Conservation (phyloP, 805 yeast genomes). For the Torulaspora delbrueckii region DNA sequence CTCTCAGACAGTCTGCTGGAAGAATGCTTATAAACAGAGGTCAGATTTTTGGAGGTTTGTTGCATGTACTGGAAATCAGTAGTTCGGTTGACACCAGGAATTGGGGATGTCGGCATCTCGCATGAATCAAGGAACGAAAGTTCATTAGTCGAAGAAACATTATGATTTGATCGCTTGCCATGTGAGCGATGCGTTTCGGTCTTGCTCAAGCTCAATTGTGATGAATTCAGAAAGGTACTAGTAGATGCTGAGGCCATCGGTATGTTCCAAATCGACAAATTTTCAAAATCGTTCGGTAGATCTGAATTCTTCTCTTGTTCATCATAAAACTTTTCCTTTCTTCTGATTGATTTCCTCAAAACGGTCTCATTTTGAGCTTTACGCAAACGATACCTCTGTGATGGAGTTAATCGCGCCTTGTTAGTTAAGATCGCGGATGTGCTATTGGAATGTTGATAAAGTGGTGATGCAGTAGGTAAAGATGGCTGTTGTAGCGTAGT, state of each 20-base stretch:
- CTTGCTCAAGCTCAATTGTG: constrained; percentile 3
- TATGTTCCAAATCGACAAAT: constrained; percentile 46
- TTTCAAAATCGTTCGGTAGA: constrained; percentile 36
- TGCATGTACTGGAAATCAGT: constrained; percentile 33
- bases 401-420: constrained; percentile 36
- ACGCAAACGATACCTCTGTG: constrained; percentile 40
- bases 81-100: constrained; percentile 40
- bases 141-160: background rate
- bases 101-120: constrained; percentile 45
- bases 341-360: constrained; percentile 32
- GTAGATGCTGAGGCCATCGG: constrained; percentile 43
- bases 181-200: background rate
- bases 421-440: constrained; percentile 19
- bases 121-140: constrained; percentile 26
- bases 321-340: constrained; percentile 39
- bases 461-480: constrained; percentile 9
- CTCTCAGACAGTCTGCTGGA: constrained; percentile 35
- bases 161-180: background rate
- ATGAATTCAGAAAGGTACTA: constrained; percentile 24
- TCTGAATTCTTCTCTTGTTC: constrained; percentile 28
- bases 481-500: constrained; percentile 16
- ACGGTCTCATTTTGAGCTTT: constrained; percentile 37
- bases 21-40: constrained; percentile 40
- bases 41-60: constrained; percentile 38
- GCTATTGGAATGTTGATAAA: constrained; percentile 17